Conservation (phyloP, 1,139 yeast species). For the Taphrina deformans region DNA sequence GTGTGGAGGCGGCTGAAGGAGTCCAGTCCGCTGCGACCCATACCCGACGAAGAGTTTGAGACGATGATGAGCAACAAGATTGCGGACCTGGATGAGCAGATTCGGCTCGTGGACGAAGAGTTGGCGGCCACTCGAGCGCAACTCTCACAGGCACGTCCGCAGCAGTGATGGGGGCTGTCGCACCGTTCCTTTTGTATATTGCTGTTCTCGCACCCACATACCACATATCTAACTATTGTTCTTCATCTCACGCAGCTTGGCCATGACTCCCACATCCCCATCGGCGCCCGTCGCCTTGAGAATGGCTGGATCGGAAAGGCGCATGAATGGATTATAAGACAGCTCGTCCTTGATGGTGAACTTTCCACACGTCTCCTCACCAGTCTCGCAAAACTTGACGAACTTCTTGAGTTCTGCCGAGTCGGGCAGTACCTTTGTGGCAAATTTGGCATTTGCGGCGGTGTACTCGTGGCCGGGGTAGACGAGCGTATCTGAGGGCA, state of each 20-base stretch:
- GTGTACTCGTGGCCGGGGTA: slow-evolving; percentile 97
- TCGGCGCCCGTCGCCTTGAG: slow-evolving; percentile 52
- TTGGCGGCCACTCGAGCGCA: neutral
- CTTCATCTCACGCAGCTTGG: slow-evolving; percentile 66
- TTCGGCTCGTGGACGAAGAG: slow-evolving; percentile 25
- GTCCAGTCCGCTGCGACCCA: slow-evolving; percentile 21
- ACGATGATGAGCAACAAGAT: slow-evolving; percentile 10
- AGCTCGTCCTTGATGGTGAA: slow-evolving; percentile 85
- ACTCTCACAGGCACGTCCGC: neutral
- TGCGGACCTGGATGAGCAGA: slow-evolving; percentile 16
- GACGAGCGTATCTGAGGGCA: slow-evolving; percentile 70
- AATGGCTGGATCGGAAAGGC: slow-evolving; percentile 60
- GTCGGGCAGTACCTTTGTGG: slow-evolving; percentile 58
- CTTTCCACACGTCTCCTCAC: slow-evolving; percentile 77
- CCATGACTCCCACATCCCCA: slow-evolving; percentile 60
- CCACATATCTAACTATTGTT: slow-evolving; percentile 46
- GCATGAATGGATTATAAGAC: slow-evolving; percentile 85
- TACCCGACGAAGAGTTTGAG: slow-evolving; percentile 24
- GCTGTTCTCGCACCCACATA: too few species aligned
- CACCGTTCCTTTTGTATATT: too few species aligned
- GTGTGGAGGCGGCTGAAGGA: slow-evolving; percentile 24
- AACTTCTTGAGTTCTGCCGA: slow-evolving; percentile 57
- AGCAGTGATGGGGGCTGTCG: too few species aligned
- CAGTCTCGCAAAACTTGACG: slow-evolving; percentile 52
- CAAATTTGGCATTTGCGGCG: slow-evolving; percentile 72